These are phyloP conservation scores for Aspergillus pseudonomiae DNA, from an alignment of 2,329 filamentous ascomycete genomes.

Conservation along the genomic window DNA sequence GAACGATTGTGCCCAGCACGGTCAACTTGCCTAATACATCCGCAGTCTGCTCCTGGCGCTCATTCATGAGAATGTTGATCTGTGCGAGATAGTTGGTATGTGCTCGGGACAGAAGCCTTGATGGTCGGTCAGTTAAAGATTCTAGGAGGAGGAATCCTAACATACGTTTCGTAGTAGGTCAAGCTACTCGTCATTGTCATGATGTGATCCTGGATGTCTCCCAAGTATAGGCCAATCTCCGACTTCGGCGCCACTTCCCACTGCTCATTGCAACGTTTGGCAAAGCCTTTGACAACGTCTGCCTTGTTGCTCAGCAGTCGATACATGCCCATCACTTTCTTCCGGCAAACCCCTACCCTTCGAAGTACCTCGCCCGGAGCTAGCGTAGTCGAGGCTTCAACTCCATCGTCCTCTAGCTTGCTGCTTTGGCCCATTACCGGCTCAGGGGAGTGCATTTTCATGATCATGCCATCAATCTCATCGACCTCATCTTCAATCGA, in stretches of 20 bases:
- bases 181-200: slow-evolving; percentile 98
- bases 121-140: slow-evolving; percentile 17
- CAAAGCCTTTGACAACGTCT: slow-evolving; percentile 98
- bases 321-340: slow-evolving; percentile 96
- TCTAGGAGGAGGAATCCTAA: slow-evolving; percentile 19
- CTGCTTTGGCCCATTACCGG: slow-evolving; percentile 40
- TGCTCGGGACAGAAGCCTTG: slow-evolving; percentile 81
- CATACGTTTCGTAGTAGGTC: slow-evolving; percentile 92
- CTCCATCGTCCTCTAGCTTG: slow-evolving; percentile 38
- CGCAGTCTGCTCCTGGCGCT: slow-evolving; percentile 91
- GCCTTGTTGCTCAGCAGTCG: slow-evolving; percentile 93
- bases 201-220: slow-evolving; percentile 98
- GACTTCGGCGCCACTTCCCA: slow-evolving; percentile 95
- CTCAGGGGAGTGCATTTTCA: slow-evolving; percentile 71
- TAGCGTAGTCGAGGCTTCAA: slow-evolving; percentile 40
- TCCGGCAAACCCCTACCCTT: slow-evolving; percentile 88
- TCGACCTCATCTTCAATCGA: slow-evolving; percentile 95
- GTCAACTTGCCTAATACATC: slow-evolving; percentile 94
- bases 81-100: slow-evolving; percentile 98
- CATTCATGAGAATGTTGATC: slow-evolving; percentile 99
- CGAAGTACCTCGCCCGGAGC: slow-evolving; percentile 81
- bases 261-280: slow-evolving; percentile 95
- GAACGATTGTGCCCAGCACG: slow-evolving; percentile 91
- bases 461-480: slow-evolving; percentile 89
- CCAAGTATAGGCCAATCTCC: slow-evolving; percentile 95